These are phyloP conservation scores for Annulohypoxylon nitens DNA, from an alignment of 495 filamentous ascomycete species.

Conservation along the genomic window DNA sequence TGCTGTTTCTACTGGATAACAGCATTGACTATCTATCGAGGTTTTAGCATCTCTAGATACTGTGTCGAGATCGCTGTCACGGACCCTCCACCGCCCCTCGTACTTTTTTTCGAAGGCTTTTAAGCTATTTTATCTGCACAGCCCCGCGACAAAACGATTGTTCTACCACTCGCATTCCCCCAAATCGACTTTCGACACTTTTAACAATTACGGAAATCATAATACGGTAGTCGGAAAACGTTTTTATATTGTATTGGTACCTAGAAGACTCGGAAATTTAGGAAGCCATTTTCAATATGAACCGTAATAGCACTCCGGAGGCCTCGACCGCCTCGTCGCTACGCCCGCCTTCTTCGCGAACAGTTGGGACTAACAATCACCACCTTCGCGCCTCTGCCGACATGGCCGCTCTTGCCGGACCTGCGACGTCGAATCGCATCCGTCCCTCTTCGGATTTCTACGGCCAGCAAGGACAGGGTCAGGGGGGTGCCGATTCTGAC, in stretches of 20 bases:
- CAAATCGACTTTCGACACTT: not conserved
- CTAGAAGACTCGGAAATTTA: conserved; percentile 22
- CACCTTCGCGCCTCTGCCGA: conserved; percentile 95
- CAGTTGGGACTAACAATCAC: conserved; percentile 78
- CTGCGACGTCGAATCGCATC: conserved; percentile 83
- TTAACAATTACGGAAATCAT: conserved; percentile 16
- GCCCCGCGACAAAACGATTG: conserved; percentile 34
- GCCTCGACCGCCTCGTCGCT: conserved; percentile 83
- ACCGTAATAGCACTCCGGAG: conserved; percentile 98
- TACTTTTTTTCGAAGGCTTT: conserved; percentile 47
- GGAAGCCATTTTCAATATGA: conserved; percentile 67
- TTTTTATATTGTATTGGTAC: conserved; percentile 24
- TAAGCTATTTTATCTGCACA: conserved; percentile 54
- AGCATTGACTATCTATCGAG: conserved; percentile 1
- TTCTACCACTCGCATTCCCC: not conserved
- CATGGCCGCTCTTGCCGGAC: conserved; percentile 86
- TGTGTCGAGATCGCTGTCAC: conserved; percentile 37
- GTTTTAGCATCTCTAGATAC: conserved; percentile 49
- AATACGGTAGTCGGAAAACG: not conserved
- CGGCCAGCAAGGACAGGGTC: conserved; percentile 77
- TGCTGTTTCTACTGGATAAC: conserved; percentile 3
- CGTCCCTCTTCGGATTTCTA: conserved; percentile 96
- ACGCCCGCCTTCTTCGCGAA: conserved; percentile 88
- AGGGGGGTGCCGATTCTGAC: conserved; percentile 74
- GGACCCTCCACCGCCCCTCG: conserved; percentile 45